Evolutionary conservation across 2,329 filamentous ascomycete species (phyloP).

Genomic region (Penicillium sp.): DNA sequence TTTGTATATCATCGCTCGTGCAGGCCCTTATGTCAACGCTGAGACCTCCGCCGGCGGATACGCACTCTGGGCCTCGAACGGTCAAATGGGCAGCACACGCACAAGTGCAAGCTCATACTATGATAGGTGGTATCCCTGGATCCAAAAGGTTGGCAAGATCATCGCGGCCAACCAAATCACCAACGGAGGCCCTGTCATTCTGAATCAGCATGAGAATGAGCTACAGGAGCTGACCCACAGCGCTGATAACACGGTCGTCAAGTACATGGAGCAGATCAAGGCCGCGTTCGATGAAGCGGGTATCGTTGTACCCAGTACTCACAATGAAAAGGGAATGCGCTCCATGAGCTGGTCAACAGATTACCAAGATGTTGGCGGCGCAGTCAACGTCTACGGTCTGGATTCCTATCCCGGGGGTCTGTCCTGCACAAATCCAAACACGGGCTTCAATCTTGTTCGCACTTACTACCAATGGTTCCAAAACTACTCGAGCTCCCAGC

Average conservation of each 20-base stretch:
- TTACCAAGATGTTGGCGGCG: slow-evolving; percentile 58
- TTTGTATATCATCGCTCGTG: slow-evolving; percentile 53
- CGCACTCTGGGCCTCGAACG: slow-evolving; percentile 51
- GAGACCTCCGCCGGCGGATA: slow-evolving; percentile 54
- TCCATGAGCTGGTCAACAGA: slow-evolving; percentile 56
- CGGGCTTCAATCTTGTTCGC: slow-evolving; percentile 53
- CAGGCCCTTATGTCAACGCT: slow-evolving; percentile 56
- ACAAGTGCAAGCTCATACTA: slow-evolving; percentile 50
- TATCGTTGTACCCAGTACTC: slow-evolving; percentile 52
- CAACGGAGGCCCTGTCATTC: slow-evolving; percentile 53
- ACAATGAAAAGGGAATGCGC: slow-evolving; percentile 56
- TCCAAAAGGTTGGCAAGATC: slow-evolving; percentile 48
- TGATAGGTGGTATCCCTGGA: slow-evolving; percentile 52
- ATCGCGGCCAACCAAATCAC: slow-evolving; percentile 55
- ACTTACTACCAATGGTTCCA: slow-evolving; percentile 61
- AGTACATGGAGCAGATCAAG: slow-evolving; percentile 57
- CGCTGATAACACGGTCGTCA: slow-evolving; percentile 49
- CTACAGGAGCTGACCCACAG: slow-evolving; percentile 49
- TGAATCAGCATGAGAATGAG: slow-evolving; percentile 59
- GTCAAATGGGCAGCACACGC: slow-evolving; percentile 47
- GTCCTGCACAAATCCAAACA: slow-evolving; percentile 53
- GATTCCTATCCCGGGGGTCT: slow-evolving; percentile 43
- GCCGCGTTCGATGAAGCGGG: slow-evolving; percentile 50
- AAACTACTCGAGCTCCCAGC: slow-evolving; percentile 56
- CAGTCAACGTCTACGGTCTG: slow-evolving; percentile 48